Base-by-base conservation (phyloP, 2,329 filamentous ascomycete species). In the Biscogniauxia marginata region DNA sequence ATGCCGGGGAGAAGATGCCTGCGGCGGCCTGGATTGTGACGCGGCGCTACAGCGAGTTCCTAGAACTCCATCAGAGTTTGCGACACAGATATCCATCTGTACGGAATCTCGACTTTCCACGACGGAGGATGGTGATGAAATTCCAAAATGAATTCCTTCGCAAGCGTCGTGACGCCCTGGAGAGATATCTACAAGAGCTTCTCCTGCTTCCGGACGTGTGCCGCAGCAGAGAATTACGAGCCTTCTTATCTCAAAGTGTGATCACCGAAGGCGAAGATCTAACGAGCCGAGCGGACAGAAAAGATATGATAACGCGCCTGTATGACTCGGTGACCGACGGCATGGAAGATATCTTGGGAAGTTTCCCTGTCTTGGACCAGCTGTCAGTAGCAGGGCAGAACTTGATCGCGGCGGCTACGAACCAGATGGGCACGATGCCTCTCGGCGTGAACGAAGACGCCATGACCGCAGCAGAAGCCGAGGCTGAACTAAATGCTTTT, bases 291-390 rank as follows among this genome's bases (percentile, higher is more conserved):
- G 84, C 88, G 53, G 84, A 84, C 65, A 90, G 89, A 73, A 88
- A 84, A 70, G 90, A 98, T 70, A 93, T 99, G 71, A 95, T 99
- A 61, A 92, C 91, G 0, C 87, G 95, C 4, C 86, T 99, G 49
- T 99, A 98, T 75, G 96, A 96, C 71, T 98, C 93, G 0, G 93
- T 99, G 20, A 90, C 93, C 0, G 95, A 99, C 69, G 95, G 96
- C 30, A 96, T 99, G 88, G 95, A 99, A 70, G 95, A 99, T 65
- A 96, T 99, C 53, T 79, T 99, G 3, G 95, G 95, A 54, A 98
- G 96, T 69, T 93, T 98, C 46, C 91, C 95, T 1, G 93, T 97
- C 0, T 82, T 99, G 24, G 95, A 99, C 66, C 95, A 98, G 71
- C 84, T 99, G 6, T 96, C 93, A 0, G 84, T 92, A 1, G 93